Conservation (phyloP, 2,329 filamentous ascomycete genomes). For the Alternaria incomplexa region DNA sequence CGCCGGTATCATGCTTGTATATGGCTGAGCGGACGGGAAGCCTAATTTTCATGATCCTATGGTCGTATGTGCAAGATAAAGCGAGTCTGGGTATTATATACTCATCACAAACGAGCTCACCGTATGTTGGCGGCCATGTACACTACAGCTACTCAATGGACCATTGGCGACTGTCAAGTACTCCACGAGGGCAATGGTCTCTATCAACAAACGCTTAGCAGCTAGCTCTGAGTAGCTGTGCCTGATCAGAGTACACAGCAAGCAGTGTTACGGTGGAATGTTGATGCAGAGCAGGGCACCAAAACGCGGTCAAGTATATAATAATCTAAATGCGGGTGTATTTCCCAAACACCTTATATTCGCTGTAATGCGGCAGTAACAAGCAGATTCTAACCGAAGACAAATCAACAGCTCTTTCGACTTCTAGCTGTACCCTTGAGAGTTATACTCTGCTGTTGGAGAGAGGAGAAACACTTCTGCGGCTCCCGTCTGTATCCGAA, state of each 20-base stretch:
- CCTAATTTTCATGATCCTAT: background rate
- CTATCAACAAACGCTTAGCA: background rate
- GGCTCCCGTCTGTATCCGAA: background rate
- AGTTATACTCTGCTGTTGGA: background rate
- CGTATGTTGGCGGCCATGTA: background rate
- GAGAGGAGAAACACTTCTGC: background rate
- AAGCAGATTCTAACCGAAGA: background rate
- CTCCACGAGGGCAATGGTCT: background rate
- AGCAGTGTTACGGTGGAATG: no score
- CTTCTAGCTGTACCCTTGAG: background rate
- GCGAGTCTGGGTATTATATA: rapidly evolving
- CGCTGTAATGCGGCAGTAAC: no score
- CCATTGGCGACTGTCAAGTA: background rate
- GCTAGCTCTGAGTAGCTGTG: no score
- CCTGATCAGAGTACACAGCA: no score
- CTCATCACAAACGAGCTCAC: background rate
- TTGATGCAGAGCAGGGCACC: no score
- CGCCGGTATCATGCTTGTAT: background rate
- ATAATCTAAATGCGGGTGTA: no score
- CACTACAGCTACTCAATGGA: background rate
- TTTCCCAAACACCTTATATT: no score
- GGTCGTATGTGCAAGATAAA: background rate
- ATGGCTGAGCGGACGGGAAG: background rate
- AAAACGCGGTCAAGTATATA: no score
- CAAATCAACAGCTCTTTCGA: background rate